phyloP scores from a whole-genome alignment of 75 land plant species.

The Picea glauca region DNA sequence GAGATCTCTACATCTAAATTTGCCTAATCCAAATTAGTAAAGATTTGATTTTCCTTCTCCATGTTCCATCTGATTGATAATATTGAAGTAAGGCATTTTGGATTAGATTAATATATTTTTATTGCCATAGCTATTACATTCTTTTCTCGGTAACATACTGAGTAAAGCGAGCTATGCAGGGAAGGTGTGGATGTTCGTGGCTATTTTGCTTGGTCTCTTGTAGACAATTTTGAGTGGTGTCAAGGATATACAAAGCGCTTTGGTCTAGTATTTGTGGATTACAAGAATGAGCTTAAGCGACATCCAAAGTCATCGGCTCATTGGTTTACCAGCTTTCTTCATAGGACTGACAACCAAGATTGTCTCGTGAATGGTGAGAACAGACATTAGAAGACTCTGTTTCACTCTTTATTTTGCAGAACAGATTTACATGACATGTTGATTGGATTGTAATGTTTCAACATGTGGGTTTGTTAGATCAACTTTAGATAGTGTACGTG shows the following conservation, averaged over 20 bases:
- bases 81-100: neutral
- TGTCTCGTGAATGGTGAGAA: no score
- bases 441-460: no score
- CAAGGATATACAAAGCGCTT: conserved; percentile 76
- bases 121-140: neutral
- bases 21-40: no score
- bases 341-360: neutral
- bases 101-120: neutral
- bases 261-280: conserved; percentile 79
- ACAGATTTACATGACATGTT: no score
- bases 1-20: no score
- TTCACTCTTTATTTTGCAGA: no score
- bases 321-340: conserved; percentile 55
- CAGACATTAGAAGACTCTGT: no score
- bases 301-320: conserved; percentile 72
- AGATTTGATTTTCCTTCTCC: no score
- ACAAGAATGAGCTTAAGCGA: conserved; percentile 57
- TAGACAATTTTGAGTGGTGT: conserved; percentile 89
- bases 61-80: neutral
- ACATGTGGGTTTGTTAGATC: no score
- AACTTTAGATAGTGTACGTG: no score
- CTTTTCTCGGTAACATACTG: neutral
- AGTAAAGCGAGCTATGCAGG: conserved; percentile 22
- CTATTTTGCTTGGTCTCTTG: conserved; percentile 82
- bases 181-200: conserved; percentile 78